Conservation (phyloP, 106 monocot species). For the Phalaenopsis aphrodite region DNA sequence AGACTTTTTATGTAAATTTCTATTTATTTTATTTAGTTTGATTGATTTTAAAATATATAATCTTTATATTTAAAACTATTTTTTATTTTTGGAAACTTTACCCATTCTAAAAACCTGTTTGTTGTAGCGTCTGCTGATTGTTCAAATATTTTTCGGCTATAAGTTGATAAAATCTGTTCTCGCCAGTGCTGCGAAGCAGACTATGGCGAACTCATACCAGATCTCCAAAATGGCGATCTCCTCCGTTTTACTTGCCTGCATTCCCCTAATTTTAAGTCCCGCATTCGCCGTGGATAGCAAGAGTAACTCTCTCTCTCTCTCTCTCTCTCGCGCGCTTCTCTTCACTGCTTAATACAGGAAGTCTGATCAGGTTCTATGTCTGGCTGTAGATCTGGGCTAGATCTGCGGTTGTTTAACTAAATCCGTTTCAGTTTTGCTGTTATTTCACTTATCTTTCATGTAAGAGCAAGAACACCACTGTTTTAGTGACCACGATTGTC, state of each 20-base stretch:
- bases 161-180: too few species aligned
- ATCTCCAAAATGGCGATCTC: background rate
- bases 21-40: too few species aligned
- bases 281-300: background rate
- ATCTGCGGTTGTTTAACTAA: background rate
- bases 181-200: background rate
- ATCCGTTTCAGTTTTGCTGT: background rate
- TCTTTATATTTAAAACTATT: too few species aligned
- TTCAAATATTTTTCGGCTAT: too few species aligned
- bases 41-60: too few species aligned
- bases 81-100: too few species aligned
- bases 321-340: background rate
- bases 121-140: too few species aligned
- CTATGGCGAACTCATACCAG: background rate
- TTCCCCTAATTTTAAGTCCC: background rate
- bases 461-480: background rate
- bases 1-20: too few species aligned
- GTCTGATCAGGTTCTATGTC: too few species aligned
- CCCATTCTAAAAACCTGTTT: too few species aligned
- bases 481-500: background rate
- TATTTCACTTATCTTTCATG: background rate
- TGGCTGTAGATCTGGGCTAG: background rate
- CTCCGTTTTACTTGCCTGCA: background rate
- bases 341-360: too few species aligned
- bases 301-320: conserved; percentile 2